phyloP scores from a whole-genome alignment of 2,329 filamentous ascomycete species.

The Stemphylium lycopersici region DNA sequence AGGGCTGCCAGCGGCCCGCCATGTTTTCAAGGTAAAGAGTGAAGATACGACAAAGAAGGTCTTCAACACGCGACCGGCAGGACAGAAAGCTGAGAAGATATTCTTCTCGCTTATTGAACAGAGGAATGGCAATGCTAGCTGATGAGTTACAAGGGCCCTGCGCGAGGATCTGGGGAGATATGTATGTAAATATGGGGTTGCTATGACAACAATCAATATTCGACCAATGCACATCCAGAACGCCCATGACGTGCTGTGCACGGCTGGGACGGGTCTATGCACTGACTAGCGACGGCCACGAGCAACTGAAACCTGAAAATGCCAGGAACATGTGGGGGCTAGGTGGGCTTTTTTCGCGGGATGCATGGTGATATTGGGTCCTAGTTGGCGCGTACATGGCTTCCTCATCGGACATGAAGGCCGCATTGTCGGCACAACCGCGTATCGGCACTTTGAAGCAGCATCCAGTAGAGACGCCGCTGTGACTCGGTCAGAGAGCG shows the following conservation, averaged over 20 bases:
- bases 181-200: conserved; percentile 40
- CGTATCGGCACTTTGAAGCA: neutral
- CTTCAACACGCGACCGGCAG: conserved; percentile 32
- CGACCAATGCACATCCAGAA: conserved; percentile 15
- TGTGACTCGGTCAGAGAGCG: neutral
- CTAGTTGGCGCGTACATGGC: conserved; percentile 1
- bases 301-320: conserved; percentile 9
- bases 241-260: conserved; percentile 26
- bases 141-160: conserved; percentile 37
- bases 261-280: conserved; percentile 18
- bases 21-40: conserved; percentile 40
- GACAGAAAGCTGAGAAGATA: conserved; percentile 30
- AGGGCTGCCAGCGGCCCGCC: conserved; percentile 65
- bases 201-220: conserved; percentile 38
- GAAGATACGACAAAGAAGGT: conserved; percentile 33
- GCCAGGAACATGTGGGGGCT: conserved; percentile 20
- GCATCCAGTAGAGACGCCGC: neutral
- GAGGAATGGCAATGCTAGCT: conserved; percentile 40
- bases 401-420: neutral
- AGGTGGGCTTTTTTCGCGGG: neutral
- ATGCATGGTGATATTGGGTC: conserved; percentile 1
- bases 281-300: conserved; percentile 12
- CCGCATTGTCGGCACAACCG: neutral
- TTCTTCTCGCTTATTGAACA: conserved; percentile 36
- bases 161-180: conserved; percentile 30